Percentiles rank a stretch among this genome's conserved stretches.
These are phyloP conservation scores for Aegilops longissima DNA, from an alignment of 176 grass and related monocot genomes.

Conservation along the genomic window DNA sequence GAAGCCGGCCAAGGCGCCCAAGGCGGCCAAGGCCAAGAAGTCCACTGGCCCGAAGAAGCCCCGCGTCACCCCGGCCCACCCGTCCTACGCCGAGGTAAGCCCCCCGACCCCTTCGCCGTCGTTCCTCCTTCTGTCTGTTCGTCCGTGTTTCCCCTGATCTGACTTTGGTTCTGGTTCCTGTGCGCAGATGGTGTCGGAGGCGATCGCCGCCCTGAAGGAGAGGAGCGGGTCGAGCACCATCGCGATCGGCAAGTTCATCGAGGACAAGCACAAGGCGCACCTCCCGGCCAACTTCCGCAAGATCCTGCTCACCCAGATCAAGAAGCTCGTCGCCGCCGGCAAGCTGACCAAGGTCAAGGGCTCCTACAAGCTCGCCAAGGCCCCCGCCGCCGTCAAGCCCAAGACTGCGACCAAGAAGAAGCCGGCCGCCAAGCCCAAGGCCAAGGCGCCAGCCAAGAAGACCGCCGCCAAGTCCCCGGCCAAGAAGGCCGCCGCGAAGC, in stretches of 20 bases:
- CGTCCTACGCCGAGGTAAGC: conserved; percentile 75
- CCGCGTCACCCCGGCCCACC: conserved; percentile 35
- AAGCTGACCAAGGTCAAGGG: conserved; percentile 75
- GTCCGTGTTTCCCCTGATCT: not conserved
- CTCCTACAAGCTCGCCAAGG: conserved; percentile 64
- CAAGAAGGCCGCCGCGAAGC: not conserved
- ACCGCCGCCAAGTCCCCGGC: not conserved
- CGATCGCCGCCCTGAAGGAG: conserved; percentile 75
- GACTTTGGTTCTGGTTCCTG: not conserved
- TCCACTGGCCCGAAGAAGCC: conserved; percentile 47
- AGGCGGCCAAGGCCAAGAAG: conserved; percentile 79
- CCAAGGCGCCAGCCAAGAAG: not conserved
- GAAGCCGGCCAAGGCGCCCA: conserved; percentile 63
- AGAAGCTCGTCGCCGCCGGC: conserved; percentile 52
- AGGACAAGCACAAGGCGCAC: conserved; percentile 60
- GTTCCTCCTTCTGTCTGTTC: not conserved
- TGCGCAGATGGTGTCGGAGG: conserved; percentile 74
- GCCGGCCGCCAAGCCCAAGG: not conserved
- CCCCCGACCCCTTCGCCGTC: not conserved
- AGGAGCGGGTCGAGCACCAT: conserved; percentile 71
- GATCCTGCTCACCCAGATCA: conserved; percentile 42
- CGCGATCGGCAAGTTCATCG: conserved; percentile 70
- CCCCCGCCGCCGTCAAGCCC: not conserved
- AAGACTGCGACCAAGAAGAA: not conserved
- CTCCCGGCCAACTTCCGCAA: conserved; percentile 69